These are phyloP conservation scores for Heteromeles arbutifolia DNA, from an alignment of 306 rosid species.

Conservation along the genomic window DNA sequence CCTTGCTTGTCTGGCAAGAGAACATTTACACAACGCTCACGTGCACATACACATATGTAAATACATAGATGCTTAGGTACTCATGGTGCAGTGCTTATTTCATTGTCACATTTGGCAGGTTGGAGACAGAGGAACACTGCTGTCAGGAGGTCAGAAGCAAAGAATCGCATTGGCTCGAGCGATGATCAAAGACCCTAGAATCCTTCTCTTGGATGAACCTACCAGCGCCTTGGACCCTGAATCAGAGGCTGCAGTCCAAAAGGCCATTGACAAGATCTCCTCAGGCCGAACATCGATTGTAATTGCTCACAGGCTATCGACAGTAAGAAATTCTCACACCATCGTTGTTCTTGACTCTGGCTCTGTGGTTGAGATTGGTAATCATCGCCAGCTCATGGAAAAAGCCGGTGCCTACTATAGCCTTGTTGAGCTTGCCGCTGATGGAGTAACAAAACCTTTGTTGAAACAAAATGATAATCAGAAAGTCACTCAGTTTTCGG, in stretches of 20 bases:
- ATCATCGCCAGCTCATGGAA: slow-evolving; percentile 66
- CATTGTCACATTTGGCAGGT: slow-evolving; percentile 39
- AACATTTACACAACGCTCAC: neutral
- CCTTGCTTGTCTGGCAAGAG: neutral
- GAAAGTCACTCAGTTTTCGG: slow-evolving; percentile 24
- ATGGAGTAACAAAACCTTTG: slow-evolving; percentile 35
- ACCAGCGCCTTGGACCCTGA: slow-evolving; percentile 88
- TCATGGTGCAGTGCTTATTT: neutral
- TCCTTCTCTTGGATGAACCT: slow-evolving; percentile 88
- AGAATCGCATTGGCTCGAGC: slow-evolving; percentile 86
- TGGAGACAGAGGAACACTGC: slow-evolving; percentile 76
- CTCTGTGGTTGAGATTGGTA: slow-evolving; percentile 62
- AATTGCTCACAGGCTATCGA: slow-evolving; percentile 83
- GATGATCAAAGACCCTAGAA: slow-evolving; percentile 72
- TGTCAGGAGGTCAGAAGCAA: slow-evolving; percentile 96
- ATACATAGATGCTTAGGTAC: neutral
- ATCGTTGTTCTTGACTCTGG: slow-evolving; percentile 78
- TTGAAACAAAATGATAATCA: slow-evolving; percentile 13
- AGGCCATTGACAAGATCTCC: slow-evolving; percentile 79
- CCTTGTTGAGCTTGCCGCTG: slow-evolving; percentile 76
- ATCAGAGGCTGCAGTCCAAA: slow-evolving; percentile 66
- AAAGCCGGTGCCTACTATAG: slow-evolving; percentile 58
- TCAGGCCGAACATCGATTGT: slow-evolving; percentile 67
- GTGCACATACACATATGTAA: neutral
- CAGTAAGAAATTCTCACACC: slow-evolving; percentile 60